phyloP scores from a whole-genome alignment of 495 filamentous ascomycete species.

The Daldinia bambusicola region DNA sequence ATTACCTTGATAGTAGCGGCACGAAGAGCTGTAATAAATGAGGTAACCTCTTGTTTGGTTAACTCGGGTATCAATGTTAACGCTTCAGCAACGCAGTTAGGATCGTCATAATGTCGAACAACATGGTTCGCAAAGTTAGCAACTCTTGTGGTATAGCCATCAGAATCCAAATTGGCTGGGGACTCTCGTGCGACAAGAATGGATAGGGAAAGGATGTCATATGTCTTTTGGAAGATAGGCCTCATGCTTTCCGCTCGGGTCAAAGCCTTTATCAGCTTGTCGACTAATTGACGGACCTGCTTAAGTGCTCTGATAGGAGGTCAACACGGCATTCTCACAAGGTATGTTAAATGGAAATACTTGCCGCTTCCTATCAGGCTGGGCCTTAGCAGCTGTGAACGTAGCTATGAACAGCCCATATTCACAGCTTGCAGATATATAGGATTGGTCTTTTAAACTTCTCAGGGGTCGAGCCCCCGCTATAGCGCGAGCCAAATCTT shows the following conservation, averaged over 20 bases:
- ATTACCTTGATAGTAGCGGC: constrained; percentile 19
- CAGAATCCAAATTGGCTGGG: background rate
- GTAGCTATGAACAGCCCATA: constrained; percentile 48
- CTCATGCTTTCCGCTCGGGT: constrained; percentile 17
- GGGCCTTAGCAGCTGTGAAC: constrained; percentile 46
- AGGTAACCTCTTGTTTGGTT: constrained; percentile 1
- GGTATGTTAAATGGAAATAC: constrained; percentile 7
- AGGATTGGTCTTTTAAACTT: constrained; percentile 1
- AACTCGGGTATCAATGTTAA: constrained; percentile 38
- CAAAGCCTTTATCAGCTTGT: constrained; percentile 19
- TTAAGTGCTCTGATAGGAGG: constrained; percentile 43
- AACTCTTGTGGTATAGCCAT: constrained; percentile 35
- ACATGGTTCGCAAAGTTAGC: constrained; percentile 48
- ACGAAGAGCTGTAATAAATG: constrained; percentile 15
- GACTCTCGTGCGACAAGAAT: constrained; percentile 13
- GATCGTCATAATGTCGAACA: constrained; percentile 47
- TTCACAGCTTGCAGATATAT: constrained; percentile 44
- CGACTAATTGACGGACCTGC: constrained; percentile 37
- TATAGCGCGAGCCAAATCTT: constrained; percentile 16
- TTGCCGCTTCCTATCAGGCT: constrained; percentile 47
- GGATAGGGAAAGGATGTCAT: constrained; percentile 7
- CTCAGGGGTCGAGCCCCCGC: constrained; percentile 25
- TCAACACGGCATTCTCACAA: constrained; percentile 6
- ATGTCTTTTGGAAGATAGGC: constrained; percentile 19
- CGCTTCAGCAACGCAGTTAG: constrained; percentile 49